Conservation (phyloP, 2,329 filamentous ascomycete species). For the Leptographium flavum region DNA sequence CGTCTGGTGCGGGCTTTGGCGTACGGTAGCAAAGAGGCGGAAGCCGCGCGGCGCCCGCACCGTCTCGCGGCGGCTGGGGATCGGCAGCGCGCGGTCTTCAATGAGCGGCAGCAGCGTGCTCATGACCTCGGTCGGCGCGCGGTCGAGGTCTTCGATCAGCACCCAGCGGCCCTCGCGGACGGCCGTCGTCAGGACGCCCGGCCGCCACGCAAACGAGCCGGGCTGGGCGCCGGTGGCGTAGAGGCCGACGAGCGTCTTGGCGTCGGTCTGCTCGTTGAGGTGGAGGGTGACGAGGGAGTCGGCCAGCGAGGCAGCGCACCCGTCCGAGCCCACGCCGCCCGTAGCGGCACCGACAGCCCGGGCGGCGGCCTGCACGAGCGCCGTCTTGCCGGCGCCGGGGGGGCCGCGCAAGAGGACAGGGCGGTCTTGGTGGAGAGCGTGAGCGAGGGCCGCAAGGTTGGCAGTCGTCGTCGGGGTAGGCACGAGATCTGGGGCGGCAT, state of each 20-base stretch:
- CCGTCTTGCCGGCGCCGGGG: conserved; percentile 82
- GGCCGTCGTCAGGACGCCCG: conserved; percentile 85
- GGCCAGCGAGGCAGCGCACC: no score
- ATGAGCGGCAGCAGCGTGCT: conserved; percentile 86
- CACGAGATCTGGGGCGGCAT: conserved; percentile 34
- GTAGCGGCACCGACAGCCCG: conserved; percentile 63
- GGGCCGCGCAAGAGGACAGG: conserved; percentile 73
- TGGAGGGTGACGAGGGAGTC: conserved; percentile 93
- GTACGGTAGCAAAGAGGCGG: conserved; percentile 80
- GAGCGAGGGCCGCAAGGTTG: conserved; percentile 59
- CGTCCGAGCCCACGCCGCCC: no score
- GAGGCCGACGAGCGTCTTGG: conserved; percentile 87
- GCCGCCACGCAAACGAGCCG: conserved; percentile 81
- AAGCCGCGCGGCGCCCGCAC: conserved; percentile 76
- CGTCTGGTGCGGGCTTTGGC: conserved; percentile 57
- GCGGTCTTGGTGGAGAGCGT: conserved; percentile 48
- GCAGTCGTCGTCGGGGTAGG: conserved; percentile 55
- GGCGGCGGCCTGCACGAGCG: conserved; percentile 69
- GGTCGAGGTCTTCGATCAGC: conserved; percentile 89
- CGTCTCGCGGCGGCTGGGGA: conserved; percentile 76
- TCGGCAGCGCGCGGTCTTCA: conserved; percentile 78
- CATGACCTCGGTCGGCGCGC: conserved; percentile 87
- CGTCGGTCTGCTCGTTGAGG: conserved; percentile 95
- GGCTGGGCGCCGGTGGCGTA: conserved; percentile 82
- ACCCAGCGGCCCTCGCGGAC: conserved; percentile 93